Evolutionary conservation across 1,284 basidiomycete genomes (phyloP), one percentile per base, ranked within the genome.

Genomic region (Ustilago lituana): DNA sequence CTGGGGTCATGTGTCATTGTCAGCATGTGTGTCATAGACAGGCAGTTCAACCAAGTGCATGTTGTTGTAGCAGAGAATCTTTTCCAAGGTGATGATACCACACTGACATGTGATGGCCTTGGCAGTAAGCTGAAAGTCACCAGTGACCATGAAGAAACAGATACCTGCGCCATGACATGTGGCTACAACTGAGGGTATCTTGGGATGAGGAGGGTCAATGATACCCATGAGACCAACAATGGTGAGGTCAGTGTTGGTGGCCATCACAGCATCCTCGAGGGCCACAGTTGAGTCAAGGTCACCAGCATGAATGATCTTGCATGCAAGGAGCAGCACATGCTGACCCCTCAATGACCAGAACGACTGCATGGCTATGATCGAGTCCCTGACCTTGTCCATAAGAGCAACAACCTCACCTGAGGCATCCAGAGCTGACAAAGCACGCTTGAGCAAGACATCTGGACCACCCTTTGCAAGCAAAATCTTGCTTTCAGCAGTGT

Each of bases 61-160:
- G 14, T 39, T 87, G 84, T 33, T 87, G 80, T 37, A 78, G 80
- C 15, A 83, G 65, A 23, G 76, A 50, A 60, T 85, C 17, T 58
- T 58, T 35, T 53, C 50, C 14, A 36, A 12, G 0, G 87, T 86
- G 65, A 89, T 81, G 61, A 89, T 88, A 10, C 87, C 87, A 47
- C 88, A 87, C 82, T 88, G 81, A 24, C 80, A 73, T 5, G 88
- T 88, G 62, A 90, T 90, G 0, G 89, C 87, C 1, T 86, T 83
- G 6, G 87, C 87, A 1, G 84, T 84, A 19, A 82, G 55, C 29
- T 85, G 84, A 73, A 87, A 86, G 76, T 88, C 83, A 77, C 88
- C 89, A 2, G 89, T 90, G 58, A 91, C 88, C 85, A 90, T 88
- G 73, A 87, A 86, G 70, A 89, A 87, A 15, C 88, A 84, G 50